Evolutionary conservation across 768 basidiomycete species (phyloP).

Genomic region (Suillus brevipes): DNA sequence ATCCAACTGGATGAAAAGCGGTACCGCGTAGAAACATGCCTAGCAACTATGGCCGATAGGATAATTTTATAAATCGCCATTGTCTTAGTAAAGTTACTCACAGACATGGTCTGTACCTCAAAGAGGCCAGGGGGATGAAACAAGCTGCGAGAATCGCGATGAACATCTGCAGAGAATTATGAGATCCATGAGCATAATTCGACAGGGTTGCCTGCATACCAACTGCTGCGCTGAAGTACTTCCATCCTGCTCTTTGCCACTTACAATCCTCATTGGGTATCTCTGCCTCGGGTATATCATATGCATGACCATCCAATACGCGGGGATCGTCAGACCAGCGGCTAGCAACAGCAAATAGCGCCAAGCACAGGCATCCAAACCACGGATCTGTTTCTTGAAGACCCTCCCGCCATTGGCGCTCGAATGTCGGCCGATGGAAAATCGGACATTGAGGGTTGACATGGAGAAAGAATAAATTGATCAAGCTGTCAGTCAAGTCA

Average conservation of each 20-base stretch:
- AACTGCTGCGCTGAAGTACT: constrained; percentile 57
- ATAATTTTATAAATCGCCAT: constrained; percentile 10
- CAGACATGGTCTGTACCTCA: constrained; percentile 60
- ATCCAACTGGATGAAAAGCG: constrained; percentile 48
- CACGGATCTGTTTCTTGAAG: constrained; percentile 55
- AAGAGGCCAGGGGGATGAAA: constrained; percentile 59
- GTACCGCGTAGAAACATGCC: constrained; percentile 57
- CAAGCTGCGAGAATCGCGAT: constrained; percentile 49
- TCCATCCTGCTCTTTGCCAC: constrained; percentile 60
- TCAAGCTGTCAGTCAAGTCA: constrained; percentile 57
- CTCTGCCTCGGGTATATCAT: constrained; percentile 23
- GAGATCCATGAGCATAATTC: constrained; percentile 8
- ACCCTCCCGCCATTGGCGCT: constrained; percentile 54
- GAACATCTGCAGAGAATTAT: constrained; percentile 42
- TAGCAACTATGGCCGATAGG: constrained; percentile 41
- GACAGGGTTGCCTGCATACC: constrained; percentile 35
- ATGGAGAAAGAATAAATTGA: constrained; percentile 68
- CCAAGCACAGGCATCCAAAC: constrained; percentile 62
- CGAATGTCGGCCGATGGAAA: constrained; percentile 71
- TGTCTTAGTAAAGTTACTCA: constrained; percentile 29
- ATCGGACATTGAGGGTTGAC: constrained; percentile 63
- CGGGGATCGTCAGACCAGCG: constrained; percentile 65
- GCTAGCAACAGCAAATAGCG: constrained; percentile 69
- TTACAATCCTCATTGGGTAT: constrained; percentile 32
- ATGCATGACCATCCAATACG: constrained; percentile 42